Evolutionary conservation across 805 yeast genomes (phyloP).

Genomic region (Yarrowia porcina): DNA sequence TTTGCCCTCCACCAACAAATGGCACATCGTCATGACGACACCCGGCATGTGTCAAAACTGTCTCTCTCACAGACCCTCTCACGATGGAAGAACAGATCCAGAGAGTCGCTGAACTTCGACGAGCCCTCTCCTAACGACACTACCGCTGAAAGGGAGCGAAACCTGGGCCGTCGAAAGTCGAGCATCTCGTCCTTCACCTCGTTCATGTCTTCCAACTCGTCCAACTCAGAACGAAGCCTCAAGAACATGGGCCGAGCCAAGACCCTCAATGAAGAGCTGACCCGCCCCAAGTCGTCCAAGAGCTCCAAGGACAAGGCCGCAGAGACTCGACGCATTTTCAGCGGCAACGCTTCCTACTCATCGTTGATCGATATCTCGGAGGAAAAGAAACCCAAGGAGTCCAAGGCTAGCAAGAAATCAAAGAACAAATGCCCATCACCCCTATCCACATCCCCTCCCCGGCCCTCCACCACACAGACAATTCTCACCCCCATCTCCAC

Average conservation of each 20-base stretch:
- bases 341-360: slow-evolving; percentile 3
- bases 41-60: slow-evolving; percentile 22
- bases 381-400: neutral
- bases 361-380: slow-evolving; percentile 10
- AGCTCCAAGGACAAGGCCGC: neutral
- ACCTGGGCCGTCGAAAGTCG: slow-evolving; percentile 11
- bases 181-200: slow-evolving; percentile 18
- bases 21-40: slow-evolving; percentile 11
- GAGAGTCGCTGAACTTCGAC: slow-evolving; percentile 12
- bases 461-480: neutral
- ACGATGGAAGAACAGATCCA: slow-evolving; percentile 12
- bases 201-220: slow-evolving; percentile 4
- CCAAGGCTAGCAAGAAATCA: neutral
- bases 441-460: neutral
- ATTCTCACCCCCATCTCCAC: neutral
- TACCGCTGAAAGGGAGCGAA: neutral
- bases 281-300: neutral
- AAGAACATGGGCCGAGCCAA: neutral
- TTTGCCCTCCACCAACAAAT: neutral
- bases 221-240: slow-evolving; percentile 9
- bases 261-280: neutral
- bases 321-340: neutral
- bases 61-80: slow-evolving; percentile 17
- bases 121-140: neutral
- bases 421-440: neutral